These are phyloP conservation scores for Actinomucor elegans DNA, from an alignment of 371 early-diverging fungal genomes.

Conservation along the genomic window DNA sequence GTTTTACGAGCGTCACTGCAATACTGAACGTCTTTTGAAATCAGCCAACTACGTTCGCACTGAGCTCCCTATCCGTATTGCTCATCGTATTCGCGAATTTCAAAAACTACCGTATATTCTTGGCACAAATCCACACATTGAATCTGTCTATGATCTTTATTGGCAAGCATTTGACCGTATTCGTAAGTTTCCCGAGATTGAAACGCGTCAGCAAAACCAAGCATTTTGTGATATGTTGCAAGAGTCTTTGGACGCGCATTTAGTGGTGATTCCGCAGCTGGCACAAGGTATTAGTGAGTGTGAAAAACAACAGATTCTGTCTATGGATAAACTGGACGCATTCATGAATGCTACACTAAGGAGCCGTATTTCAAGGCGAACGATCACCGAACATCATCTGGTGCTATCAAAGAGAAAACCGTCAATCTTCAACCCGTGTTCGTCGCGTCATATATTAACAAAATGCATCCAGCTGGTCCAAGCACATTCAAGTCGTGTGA, in stretches of 20 bases:
- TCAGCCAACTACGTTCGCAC: constrained; percentile 82
- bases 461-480: constrained; percentile 57
- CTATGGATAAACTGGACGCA: constrained; percentile 57
- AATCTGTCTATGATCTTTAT: constrained; percentile 74
- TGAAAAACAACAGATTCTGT: constrained; percentile 53
- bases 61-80: constrained; percentile 85
- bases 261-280: constrained; percentile 79
- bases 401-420: constrained; percentile 52
- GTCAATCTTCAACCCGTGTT: constrained; percentile 56
- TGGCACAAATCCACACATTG: constrained; percentile 81
- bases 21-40: constrained; percentile 67
- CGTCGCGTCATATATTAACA: constrained; percentile 56
- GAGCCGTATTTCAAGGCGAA: constrained; percentile 81
- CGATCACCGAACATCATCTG: constrained; percentile 83
- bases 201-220: constrained; percentile 68
- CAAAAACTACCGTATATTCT: constrained; percentile 81
- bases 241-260: constrained; percentile 63
- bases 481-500: constrained; percentile 8
- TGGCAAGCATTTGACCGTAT: constrained; percentile 82
- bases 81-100: constrained; percentile 83
- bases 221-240: constrained; percentile 67
- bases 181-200: constrained; percentile 61
- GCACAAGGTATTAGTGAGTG: constrained; percentile 80
- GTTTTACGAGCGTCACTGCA: constrained; percentile 78
- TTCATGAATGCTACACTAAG: constrained; percentile 82